These are phyloP conservation scores for Quercus ilex DNA, from an alignment of 306 rosid genomes.

Conservation along the genomic window DNA sequence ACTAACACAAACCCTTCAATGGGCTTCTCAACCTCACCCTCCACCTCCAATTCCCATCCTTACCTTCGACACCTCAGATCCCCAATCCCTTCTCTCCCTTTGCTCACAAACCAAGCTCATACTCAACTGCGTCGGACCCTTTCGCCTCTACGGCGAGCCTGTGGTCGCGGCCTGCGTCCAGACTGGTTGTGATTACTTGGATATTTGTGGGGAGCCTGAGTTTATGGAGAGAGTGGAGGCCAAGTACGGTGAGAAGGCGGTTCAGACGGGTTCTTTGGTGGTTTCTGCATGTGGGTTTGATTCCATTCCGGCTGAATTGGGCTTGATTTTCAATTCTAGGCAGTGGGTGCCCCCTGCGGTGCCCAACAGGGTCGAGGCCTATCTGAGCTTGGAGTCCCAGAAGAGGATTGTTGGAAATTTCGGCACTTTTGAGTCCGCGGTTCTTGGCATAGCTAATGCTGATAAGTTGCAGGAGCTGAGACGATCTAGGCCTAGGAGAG, in stretches of 20 bases:
- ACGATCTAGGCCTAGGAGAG: slow-evolving; percentile 65
- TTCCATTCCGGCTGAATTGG: slow-evolving; percentile 86
- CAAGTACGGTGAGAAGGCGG: slow-evolving; percentile 35
- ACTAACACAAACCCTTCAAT: slow-evolving; percentile 51
- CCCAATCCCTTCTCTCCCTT: slow-evolving; percentile 54
- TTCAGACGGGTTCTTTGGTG: slow-evolving; percentile 55
- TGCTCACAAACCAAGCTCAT: slow-evolving; percentile 61
- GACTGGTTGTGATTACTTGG: slow-evolving; percentile 74
- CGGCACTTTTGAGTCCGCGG: slow-evolving; percentile 81
- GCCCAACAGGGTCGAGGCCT: slow-evolving; percentile 64
- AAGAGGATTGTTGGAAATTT: slow-evolving; percentile 64
- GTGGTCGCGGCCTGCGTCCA: slow-evolving; percentile 73
- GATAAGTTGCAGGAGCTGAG: slow-evolving; percentile 55
- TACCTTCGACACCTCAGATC: slow-evolving; percentile 58
- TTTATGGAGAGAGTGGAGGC: slow-evolving; percentile 80
- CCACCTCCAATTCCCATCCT: slow-evolving; percentile 57
- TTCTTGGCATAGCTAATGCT: slow-evolving; percentile 62
- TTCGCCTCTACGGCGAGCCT: slow-evolving; percentile 74
- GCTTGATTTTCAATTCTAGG: slow-evolving; percentile 66
- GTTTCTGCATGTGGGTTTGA: slow-evolving; percentile 91
- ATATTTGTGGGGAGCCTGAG: slow-evolving; percentile 84
- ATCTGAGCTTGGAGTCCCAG: slow-evolving; percentile 63
- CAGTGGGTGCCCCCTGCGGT: slow-evolving; percentile 54
- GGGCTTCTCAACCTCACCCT: slow-evolving; percentile 61
- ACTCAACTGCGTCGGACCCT: slow-evolving; percentile 94